Evolutionary conservation across 768 basidiomycete genomes (phyloP).

Genomic region (Lepiota venenata): DNA sequence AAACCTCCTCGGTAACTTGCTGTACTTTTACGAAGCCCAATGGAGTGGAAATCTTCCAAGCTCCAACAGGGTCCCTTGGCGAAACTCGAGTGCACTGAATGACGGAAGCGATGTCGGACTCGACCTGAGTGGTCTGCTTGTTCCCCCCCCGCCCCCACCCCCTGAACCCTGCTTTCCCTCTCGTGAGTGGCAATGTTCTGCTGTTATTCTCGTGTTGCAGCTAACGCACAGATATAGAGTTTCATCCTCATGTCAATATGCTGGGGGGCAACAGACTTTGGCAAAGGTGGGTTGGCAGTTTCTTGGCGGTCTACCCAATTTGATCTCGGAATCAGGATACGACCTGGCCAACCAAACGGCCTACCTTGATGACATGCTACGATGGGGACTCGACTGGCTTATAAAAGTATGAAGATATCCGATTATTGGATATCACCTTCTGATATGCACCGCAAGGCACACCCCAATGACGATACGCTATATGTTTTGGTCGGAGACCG

Average conservation of each 20-base stretch:
- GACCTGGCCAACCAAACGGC: slow-evolving; percentile 83
- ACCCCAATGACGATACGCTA: slow-evolving; percentile 68
- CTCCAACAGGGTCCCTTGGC: slow-evolving; percentile 78
- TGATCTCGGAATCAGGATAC: slow-evolving; percentile 49
- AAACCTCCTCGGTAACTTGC: slow-evolving; percentile 69
- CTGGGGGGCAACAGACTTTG: slow-evolving; percentile 88
- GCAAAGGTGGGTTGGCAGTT: slow-evolving; percentile 48
- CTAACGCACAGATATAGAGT: slow-evolving; percentile 38
- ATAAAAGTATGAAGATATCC: slow-evolving; percentile 58
- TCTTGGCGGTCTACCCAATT: background rate
- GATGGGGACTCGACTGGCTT: slow-evolving; percentile 91
- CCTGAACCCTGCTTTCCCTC: slow-evolving; percentile 50
- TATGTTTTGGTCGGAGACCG: slow-evolving; percentile 75
- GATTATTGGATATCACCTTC: background rate
- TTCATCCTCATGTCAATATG: slow-evolving; percentile 82
- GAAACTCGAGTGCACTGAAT: slow-evolving; percentile 73
- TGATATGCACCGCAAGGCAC: slow-evolving; percentile 52
- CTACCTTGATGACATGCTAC: slow-evolving; percentile 88
- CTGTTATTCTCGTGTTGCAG: background rate
- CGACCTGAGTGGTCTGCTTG: slow-evolving; percentile 61
- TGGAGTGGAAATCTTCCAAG: slow-evolving; percentile 71
- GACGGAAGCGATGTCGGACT: slow-evolving; percentile 75
- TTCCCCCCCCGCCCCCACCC: no score
- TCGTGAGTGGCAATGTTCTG: slow-evolving; percentile 43
- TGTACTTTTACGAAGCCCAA: slow-evolving; percentile 93